phyloP scores from a whole-genome alignment of 1,284 basidiomycete species.

The Pyrrhoderma lamaoense region DNA sequence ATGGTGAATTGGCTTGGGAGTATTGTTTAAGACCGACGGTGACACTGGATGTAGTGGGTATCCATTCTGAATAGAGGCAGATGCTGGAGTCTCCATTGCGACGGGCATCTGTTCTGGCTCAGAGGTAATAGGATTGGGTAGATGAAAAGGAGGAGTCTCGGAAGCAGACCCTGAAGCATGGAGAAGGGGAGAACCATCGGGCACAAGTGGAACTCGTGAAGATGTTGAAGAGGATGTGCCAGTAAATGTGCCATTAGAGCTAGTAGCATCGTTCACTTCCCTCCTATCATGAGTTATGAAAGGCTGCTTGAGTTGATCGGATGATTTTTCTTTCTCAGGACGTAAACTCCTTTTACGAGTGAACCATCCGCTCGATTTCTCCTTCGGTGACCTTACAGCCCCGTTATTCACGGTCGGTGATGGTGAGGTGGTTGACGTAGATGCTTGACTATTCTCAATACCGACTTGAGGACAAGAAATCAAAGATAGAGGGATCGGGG shows the following conservation, averaged over 20 bases:
- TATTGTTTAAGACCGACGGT: not conserved
- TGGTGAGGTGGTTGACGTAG: slow-evolving; percentile 12
- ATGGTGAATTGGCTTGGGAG: not conserved
- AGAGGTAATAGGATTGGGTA: not conserved
- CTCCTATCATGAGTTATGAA: slow-evolving; percentile 2
- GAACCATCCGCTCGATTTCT: slow-evolving; percentile 47
- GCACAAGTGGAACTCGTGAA: slow-evolving; percentile 6
- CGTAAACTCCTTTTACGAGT: slow-evolving; percentile 41
- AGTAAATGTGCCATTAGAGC: not conserved
- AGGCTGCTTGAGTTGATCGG: slow-evolving; percentile 5
- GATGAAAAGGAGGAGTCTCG: not conserved
- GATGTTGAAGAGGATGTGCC: slow-evolving; percentile 11
- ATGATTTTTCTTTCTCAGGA: slow-evolving; percentile 16
- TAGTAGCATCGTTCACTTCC: not conserved
- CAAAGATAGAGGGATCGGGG: slow-evolving; percentile 20
- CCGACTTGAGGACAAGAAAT: slow-evolving; percentile 10
- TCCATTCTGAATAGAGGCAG: slow-evolving; percentile 6
- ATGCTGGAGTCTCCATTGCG: slow-evolving; percentile 1
- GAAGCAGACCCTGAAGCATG: not conserved
- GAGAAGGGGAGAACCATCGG: slow-evolving; percentile 2
- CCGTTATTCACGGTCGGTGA: slow-evolving; percentile 22
- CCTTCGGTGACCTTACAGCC: slow-evolving; percentile 36
- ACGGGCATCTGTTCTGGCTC: slow-evolving; percentile 2
- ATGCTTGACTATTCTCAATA: slow-evolving; percentile 14
- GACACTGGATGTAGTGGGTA: not conserved